These are phyloP conservation scores for Rusavskia elegans DNA, from an alignment of 495 filamentous ascomycete species.

Conservation along the genomic window DNA sequence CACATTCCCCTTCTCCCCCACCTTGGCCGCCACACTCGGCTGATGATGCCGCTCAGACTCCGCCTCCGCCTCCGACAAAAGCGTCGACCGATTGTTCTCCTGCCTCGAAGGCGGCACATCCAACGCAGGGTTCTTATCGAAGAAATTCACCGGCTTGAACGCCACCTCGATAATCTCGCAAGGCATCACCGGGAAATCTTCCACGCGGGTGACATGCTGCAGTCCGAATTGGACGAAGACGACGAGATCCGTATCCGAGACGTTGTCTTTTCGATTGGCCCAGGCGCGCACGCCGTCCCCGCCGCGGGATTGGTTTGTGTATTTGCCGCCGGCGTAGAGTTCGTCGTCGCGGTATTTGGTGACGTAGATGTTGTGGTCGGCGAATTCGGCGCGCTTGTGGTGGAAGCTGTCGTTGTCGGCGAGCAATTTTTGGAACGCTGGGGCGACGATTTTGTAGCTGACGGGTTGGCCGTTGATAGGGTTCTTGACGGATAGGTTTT, in stretches of 20 bases:
- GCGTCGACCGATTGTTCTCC: conserved; percentile 30
- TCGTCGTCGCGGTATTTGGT: conserved; percentile 65
- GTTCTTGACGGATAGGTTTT: conserved; percentile 50
- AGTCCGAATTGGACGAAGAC: conserved; percentile 47
- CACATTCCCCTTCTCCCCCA: conserved; percentile 20
- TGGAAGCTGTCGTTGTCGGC: conserved; percentile 53
- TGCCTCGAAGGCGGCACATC: conserved; percentile 53
- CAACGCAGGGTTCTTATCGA: conserved; percentile 55
- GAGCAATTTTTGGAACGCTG: conserved; percentile 66
- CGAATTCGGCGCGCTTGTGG: conserved; percentile 64
- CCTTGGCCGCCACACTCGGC: conserved; percentile 13
- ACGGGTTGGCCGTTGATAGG: conserved; percentile 60
- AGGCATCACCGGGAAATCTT: conserved; percentile 57
- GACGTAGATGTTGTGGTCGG: conserved; percentile 67
- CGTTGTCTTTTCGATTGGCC: conserved; percentile 33
- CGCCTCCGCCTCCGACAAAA: conserved; percentile 19
- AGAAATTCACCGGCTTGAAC: conserved; percentile 59
- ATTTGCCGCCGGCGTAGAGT: conserved; percentile 66
- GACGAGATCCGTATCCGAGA: conserved; percentile 37
- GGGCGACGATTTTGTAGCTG: conserved; percentile 62
- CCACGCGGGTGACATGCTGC: conserved; percentile 41
- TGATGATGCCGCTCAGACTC: conserved; percentile 17
- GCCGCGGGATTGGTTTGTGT: conserved; percentile 68
- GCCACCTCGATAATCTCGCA: conserved; percentile 44
- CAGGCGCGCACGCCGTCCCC: conserved; percentile 41